phyloP scores from a whole-genome alignment of 305 asterid genomes.

The Petunia hybrid region DNA sequence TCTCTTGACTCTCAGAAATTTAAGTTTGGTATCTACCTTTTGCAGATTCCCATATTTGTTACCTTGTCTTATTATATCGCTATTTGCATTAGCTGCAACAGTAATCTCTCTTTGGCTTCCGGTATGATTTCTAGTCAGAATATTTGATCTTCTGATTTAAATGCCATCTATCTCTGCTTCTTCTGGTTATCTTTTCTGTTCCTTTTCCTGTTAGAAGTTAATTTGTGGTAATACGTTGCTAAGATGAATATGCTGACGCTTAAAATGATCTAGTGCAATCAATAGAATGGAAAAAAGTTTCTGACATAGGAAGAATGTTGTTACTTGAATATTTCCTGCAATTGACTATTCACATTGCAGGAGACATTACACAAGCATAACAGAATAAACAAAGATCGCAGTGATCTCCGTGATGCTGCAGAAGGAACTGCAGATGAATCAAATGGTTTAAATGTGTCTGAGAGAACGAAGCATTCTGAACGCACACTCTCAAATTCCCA shows the following conservation, averaged over 20 bases:
- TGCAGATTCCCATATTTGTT: conserved; percentile 81
- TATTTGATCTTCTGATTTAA: not conserved
- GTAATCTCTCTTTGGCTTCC: conserved; percentile 78
- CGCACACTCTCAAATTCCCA: conserved; percentile 32
- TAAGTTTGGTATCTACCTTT: not conserved
- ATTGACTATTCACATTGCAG: conserved; percentile 43
- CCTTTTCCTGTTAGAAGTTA: not conserved
- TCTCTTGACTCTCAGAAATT: not conserved
- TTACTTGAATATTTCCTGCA: not conserved
- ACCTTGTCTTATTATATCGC: conserved; percentile 76
- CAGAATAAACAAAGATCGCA: conserved; percentile 29
- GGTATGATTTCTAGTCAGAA: conserved; percentile 47
- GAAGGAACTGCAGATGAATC: conserved; percentile 37
- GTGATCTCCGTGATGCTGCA: conserved; percentile 28
- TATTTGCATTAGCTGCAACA: conserved; percentile 58
- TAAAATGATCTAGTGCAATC: not conserved
- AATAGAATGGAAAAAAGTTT: not conserved
- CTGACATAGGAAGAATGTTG: not conserved
- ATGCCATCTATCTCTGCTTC: not conserved
- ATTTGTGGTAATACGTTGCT: not conserved
- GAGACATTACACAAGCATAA: conserved; percentile 78
- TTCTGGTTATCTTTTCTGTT: not conserved
- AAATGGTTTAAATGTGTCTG: conserved; percentile 33
- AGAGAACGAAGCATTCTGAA: conserved; percentile 41
- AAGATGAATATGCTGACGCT: not conserved